Percentiles rank a stretch among this genome's conserved stretches.
Evolutionary conservation across 192 early-diverging fungal genomes (phyloP).

Genomic region (Mortierella alpina): DNA sequence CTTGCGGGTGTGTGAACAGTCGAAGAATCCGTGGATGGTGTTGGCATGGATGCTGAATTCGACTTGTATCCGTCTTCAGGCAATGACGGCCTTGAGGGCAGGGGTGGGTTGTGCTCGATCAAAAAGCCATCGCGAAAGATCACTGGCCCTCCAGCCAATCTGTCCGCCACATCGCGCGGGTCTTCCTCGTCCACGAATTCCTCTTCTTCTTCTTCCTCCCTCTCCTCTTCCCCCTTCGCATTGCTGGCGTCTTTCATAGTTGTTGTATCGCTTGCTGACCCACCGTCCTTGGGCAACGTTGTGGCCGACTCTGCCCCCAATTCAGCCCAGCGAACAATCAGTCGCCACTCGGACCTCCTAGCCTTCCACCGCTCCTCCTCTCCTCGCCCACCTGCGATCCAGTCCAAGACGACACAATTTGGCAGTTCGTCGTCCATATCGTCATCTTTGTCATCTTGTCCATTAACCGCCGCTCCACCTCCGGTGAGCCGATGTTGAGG

Average conservation of each 20-base stretch:
- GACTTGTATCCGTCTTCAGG: background rate
- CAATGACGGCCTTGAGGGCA: slow-evolving; percentile 16
- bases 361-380: slow-evolving; percentile 46
- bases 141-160: slow-evolving; percentile 32
- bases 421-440: slow-evolving; percentile 24
- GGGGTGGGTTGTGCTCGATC: slow-evolving; percentile 51
- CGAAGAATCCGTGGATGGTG: too few species aligned
- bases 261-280: background rate
- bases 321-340: slow-evolving; percentile 48
- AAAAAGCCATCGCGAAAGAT: slow-evolving; percentile 63
- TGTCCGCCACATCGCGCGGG: slow-evolving; percentile 42
- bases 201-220: slow-evolving; percentile 31
- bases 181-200: slow-evolving; percentile 43
- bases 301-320: slow-evolving; percentile 16
- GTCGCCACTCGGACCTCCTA: slow-evolving; percentile 35
- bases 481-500: background rate
- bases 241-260: background rate
- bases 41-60: too few species aligned
- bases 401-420: slow-evolving; percentile 47
- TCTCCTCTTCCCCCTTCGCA: background rate
- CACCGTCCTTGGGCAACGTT: background rate
- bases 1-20: too few species aligned
- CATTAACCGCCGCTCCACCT: background rate
- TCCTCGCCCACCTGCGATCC: slow-evolving; percentile 48
- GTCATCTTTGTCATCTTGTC: background rate